Base-by-base conservation (phyloP, 768 basidiomycete species). In the Sporobolomyces phaffii region DNA sequence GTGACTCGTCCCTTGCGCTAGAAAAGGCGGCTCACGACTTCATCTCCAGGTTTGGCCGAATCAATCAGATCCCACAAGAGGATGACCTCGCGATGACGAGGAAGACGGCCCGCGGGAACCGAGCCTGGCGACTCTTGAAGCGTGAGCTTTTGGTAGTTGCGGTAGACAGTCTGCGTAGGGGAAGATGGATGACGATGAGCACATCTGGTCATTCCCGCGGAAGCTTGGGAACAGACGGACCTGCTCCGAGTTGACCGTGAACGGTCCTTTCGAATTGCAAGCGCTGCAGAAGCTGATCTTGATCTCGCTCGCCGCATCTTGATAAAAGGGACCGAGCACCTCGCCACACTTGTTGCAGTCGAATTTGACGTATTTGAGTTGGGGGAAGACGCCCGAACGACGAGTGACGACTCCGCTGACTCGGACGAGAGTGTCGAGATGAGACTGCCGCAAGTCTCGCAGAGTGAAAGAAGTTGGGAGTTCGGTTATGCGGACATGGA, bases 101-200 rank as follows among this genome's bases (percentile, higher is more conserved):
- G 96, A 10, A 98, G 82, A 74, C 96, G 91, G 78, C 96, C 96
- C 24, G 96, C 92, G 60, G 96, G 96, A 1, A 99, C 96, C 4
- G 90, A 91, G 4, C 96, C 96, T 15, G 96, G 96, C 10, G 91
- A 93, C 77, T 99, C 96, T 76, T 99, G 96, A 47, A 99, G 79
- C 9, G 93, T 97, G 91, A 98, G 90, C 78, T 91, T 94, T 78
- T 99, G 96, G 77, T 96, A 98, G 78, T 99, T 99, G 61, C 96
- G 84, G 77, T 98, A 99, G 3, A 99, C 86, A 1, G 96, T 99
- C 90, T 98, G 54, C 48, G 29, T 2, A 50, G 17, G 26, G 45
- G 41, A 15, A 20, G 5, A 26, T 28, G 20, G 38, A n/a, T 1
- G 48, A 10, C 3, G 24, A 17, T 56, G n/a, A 49, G 41, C 17